Base-by-base conservation (phyloP, 129 eudicot genomes). In the Escallonia herrerae region DNA sequence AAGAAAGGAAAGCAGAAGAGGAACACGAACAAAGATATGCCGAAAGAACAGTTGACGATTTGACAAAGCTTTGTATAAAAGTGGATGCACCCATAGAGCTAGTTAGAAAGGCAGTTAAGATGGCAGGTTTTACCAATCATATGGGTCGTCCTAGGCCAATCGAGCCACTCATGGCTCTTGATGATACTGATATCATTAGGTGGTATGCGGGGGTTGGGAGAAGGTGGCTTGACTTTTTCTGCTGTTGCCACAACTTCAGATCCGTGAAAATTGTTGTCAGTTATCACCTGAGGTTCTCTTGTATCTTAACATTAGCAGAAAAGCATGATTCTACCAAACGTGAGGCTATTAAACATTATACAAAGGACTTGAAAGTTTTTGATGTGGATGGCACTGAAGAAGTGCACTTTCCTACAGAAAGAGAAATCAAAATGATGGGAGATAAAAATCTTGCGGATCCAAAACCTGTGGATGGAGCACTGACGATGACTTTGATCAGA, bases 71-170 rank as follows among this genome's bases (percentile, higher is more conserved):
- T 4, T 76, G 80, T 72, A 80, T 89, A 64, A 93, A 83, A 84
- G 90, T 93, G 5, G 80, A 77, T 13, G 96, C 96, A 43, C 99
- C 99, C 2, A 74, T 86, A 52, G 86, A 74, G 58, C 78, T 77
- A 9, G 69, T 93, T 8, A 79, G 81, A 59, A 83, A 89, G 71
- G 81, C 90, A 3, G 86, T 93, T 37, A 80, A 76, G 79, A 45
- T 76, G 72, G 84, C 77, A 8, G 95, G 99, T 4, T 83, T 93
- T 72, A 93, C 99, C 10, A 93, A 89, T 48, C 55, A 70, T 55
- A 85, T 93, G 99, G 99, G 96, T 33, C 96, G 99, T n/a, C 99
- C 99, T 4, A 82, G 99, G 76, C 95, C 99, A 0, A 77, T 93
- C 3, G 62, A 69, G 43, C 56, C 73, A 52, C 90, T 93, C 43